These are phyloP conservation scores for Trapa incisa DNA, from an alignment of 345 rosid genomes.

Conservation along the genomic window DNA sequence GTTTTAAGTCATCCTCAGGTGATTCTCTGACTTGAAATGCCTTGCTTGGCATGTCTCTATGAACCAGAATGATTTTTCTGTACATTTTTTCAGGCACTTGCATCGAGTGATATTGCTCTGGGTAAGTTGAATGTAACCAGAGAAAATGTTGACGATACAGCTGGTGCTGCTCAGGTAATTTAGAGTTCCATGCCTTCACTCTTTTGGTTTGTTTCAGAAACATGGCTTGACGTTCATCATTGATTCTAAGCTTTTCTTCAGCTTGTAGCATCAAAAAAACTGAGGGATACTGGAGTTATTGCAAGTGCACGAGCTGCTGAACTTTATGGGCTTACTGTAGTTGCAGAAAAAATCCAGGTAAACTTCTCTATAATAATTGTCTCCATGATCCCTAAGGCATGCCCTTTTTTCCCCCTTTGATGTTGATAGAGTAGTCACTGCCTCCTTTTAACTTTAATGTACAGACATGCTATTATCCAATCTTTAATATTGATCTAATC, in stretches of 20 bases:
- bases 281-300: conserved; percentile 51
- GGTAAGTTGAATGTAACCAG: conserved; percentile 28
- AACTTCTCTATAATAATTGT: neutral
- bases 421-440: neutral
- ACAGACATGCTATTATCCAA: neutral
- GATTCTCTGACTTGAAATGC: neutral
- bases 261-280: conserved; percentile 34
- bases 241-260: conserved; percentile 11
- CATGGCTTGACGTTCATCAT: conserved; percentile 1
- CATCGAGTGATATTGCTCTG: conserved; percentile 25
- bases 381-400: neutral
- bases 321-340: conserved; percentile 58
- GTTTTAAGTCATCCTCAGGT: conserved; percentile 58
- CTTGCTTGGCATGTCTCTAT: neutral
- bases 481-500: neutral
- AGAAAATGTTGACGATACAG: conserved; percentile 35
- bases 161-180: conserved; percentile 41
- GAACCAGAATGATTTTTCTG: neutral
- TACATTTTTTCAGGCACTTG: conserved; percentile 29
- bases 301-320: conserved; percentile 72
- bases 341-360: conserved; percentile 55
- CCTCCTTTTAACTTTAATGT: neutral
- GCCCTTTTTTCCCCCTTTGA: conserved; percentile 1
- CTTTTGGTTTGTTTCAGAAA: neutral
- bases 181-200: neutral